phyloP scores from a whole-genome alignment of 257 asterid species.

The Anisodus acutangulus region DNA sequence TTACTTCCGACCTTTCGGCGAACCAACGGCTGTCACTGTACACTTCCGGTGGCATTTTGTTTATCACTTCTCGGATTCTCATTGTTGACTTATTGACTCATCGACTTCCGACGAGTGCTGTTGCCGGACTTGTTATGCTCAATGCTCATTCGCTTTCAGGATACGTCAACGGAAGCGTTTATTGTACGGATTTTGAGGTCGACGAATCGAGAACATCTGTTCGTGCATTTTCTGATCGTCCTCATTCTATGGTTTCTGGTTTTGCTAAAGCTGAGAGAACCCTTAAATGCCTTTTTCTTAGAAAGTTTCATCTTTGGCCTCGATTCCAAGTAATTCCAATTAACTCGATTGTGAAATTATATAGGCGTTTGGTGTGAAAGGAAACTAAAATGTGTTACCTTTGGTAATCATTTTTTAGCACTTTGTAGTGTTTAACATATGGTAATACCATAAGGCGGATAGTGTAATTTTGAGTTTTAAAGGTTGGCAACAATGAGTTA shows the following conservation, averaged over 20 bases:
- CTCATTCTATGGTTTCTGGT: constrained; percentile 86
- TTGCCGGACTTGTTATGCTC: constrained; percentile 76
- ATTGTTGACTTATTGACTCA: constrained; percentile 87
- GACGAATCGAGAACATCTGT: constrained; percentile 61
- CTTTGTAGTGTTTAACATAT: background rate
- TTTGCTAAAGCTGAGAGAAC: constrained; percentile 89
- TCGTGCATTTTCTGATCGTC: constrained; percentile 88
- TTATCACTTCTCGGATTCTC: constrained; percentile 81
- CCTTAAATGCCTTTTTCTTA: constrained; percentile 78
- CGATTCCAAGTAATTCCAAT: constrained; percentile 72
- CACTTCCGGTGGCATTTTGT: constrained; percentile 71
- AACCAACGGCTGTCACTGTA: constrained; percentile 74
- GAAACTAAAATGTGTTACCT: no score
- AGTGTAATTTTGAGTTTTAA: background rate
- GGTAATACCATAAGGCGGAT: background rate
- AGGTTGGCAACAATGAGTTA: background rate
- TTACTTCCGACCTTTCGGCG: constrained; percentile 76
- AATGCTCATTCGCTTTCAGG: constrained; percentile 86
- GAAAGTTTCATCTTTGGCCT: constrained; percentile 97
- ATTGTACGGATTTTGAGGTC: constrained; percentile 78
- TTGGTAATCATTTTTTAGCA: no score
- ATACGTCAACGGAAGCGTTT: constrained; percentile 94
- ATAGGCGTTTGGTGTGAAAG: no score
- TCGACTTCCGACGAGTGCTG: constrained; percentile 66
- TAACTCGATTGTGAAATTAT: background rate